Base-by-base conservation (phyloP, 208 protist species). In the Angomonas deanei region DNA sequence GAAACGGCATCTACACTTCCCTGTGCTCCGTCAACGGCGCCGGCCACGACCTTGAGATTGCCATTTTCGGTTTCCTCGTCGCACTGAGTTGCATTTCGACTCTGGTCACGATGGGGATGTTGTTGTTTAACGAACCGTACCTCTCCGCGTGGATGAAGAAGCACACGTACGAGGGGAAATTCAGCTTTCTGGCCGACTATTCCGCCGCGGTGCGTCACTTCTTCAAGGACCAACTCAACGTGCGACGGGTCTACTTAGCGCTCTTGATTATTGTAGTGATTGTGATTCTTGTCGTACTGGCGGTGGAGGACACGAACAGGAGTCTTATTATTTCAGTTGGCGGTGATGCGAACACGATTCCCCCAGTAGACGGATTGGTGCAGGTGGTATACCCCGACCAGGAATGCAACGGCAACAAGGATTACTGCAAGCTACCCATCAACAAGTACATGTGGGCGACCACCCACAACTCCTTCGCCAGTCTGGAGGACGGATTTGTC, bases 401-500 rank as follows among this genome's bases (percentile, higher is more conserved):
- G 0, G 64, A 47, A 21, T 79, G 73, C 47, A 79, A 79, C 59
- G 73, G 73, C 57, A 54, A 74, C 50, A 10, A 52, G 33, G 13
- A 15, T 2, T 79, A 65, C 64, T 79, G 73, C 61, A 13, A 54
- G 17, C 32, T 79, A 60, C 73, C 63, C n/a, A 63, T 69, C 2
- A 79, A 70, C 32, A 13, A 74, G 54, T 56, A 68, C 55, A 74
- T 79, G 5, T 79, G 73, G 73, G 64, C 73, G 36, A 74, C 67
- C 46, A 61, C 73, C 2, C 73, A 79, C 64, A 79, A 79, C 57
- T 62, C 68, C 4, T 68, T 74, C 64, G 73, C 67, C 68, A 79
- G 62, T 60, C 31, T 74, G 8, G 73, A 79, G 60, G 68, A 79
- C 61, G 58, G 61, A 36, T 79, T 79, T 46, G 67, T 79, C 19